These are phyloP conservation scores for Coniferiporia weirii DNA, from an alignment of 1,284 basidiomycete genomes.

Conservation along the genomic window DNA sequence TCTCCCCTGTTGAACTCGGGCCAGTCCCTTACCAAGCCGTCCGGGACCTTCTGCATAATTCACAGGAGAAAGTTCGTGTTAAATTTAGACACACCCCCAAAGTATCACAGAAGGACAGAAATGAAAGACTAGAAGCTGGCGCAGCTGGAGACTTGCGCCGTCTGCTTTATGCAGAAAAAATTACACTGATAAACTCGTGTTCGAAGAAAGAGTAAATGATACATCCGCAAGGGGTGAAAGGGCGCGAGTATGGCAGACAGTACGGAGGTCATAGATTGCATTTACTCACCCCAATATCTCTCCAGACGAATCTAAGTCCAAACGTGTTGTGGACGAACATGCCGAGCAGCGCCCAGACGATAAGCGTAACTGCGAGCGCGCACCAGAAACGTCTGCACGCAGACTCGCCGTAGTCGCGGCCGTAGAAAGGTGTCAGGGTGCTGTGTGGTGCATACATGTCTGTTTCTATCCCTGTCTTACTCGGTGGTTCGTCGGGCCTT, in stretches of 20 bases:
- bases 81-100: background rate
- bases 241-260: background rate
- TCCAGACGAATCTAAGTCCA: background rate
- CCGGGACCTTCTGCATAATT: background rate
- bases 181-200: background rate
- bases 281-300: background rate
- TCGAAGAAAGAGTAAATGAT: background rate
- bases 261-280: background rate
- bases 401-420: background rate
- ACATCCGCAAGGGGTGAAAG: background rate
- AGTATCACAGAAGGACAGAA: background rate
- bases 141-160: too few relatives aligned
- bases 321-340: background rate
- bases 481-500: background rate
- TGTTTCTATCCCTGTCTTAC: background rate
- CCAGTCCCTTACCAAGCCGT: conserved; percentile 4
- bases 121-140: background rate
- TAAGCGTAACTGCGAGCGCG: conserved; percentile 2
- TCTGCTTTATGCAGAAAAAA: background rate
- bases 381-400: conserved; percentile 1
- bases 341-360: conserved; percentile 4
- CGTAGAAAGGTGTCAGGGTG: background rate
- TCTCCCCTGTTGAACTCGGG: conserved; percentile 1
- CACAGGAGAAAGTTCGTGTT: background rate
- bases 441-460: background rate